Evolutionary conservation across 805 yeast species (phyloP).

Genomic region (Wickerhamomyces tratensis): DNA sequence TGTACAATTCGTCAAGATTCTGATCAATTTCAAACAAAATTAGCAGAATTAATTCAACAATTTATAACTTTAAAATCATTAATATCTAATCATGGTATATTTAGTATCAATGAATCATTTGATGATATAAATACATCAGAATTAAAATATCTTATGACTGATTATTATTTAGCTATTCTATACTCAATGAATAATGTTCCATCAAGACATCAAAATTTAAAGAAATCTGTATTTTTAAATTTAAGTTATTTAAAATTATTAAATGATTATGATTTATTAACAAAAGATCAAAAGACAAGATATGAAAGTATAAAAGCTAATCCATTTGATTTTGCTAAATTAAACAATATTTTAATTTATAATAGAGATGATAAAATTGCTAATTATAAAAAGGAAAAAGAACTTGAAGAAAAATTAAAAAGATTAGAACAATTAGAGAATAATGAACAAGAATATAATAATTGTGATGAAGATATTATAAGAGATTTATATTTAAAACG

Average conservation of each 20-base stretch:
- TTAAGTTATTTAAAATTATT: constrained; percentile 36
- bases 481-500: constrained; percentile 49
- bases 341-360: constrained; percentile 27
- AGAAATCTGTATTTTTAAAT: constrained; percentile 32
- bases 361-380: constrained; percentile 68
- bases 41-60: constrained; percentile 28
- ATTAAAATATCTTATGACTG: constrained; percentile 47
- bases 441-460: constrained; percentile 21
- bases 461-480: constrained; percentile 55
- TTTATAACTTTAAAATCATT: constrained; percentile 34
- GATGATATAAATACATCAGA: constrained; percentile 62
- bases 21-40: constrained; percentile 26
- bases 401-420: constrained; percentile 33
- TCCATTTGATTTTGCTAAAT: constrained; percentile 24
- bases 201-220: constrained; percentile 24
- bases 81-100: constrained; percentile 43
- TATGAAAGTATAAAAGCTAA: constrained; percentile 22
- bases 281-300: constrained; percentile 25
- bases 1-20: constrained; percentile 31
- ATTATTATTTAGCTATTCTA: constrained; percentile 44
- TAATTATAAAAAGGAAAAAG: constrained; percentile 51
- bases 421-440: constrained; percentile 26
- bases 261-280: constrained; percentile 35
- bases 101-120: constrained; percentile 61
- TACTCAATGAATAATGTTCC: constrained; percentile 19